phyloP scores from a whole-genome alignment of 306 rosid genomes.

The Cicer cuneatum region DNA sequence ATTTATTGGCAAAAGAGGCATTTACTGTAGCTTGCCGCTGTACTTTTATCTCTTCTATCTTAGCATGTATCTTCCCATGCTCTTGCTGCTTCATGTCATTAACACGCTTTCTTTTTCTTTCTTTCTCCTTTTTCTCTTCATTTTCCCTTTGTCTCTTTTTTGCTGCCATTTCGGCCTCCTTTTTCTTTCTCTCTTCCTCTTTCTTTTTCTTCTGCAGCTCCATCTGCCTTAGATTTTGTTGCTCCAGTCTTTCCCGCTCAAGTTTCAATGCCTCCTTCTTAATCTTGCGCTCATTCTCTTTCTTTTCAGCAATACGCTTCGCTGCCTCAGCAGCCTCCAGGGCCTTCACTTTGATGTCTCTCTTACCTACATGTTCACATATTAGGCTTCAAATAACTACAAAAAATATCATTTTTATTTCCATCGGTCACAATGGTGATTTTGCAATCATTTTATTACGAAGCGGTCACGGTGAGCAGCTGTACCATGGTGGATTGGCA shows the following conservation, averaged over 20 bases:
- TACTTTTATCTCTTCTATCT: constrained; percentile 58
- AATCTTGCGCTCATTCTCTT: constrained; percentile 87
- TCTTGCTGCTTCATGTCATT: constrained; percentile 73
- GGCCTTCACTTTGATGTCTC: constrained; percentile 86
- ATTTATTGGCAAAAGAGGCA: constrained; percentile 27
- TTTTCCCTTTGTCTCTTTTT: constrained; percentile 91
- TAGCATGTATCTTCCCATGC: constrained; percentile 57
- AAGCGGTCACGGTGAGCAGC: neutral
- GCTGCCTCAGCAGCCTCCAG: constrained; percentile 90
- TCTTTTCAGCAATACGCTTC: constrained; percentile 79
- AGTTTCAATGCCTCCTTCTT: constrained; percentile 80
- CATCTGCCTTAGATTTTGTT: constrained; percentile 62
- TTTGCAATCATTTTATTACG: neutral
- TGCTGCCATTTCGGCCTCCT: constrained; percentile 70
- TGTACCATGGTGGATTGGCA: neutral
- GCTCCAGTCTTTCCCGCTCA: constrained; percentile 71
- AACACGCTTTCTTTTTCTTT: constrained; percentile 72
- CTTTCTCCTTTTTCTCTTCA: constrained; percentile 78
- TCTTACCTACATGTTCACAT: constrained; percentile 68
- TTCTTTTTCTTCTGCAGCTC: constrained; percentile 74
- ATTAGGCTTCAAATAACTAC: constrained; percentile 19
- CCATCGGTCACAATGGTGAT: neutral
- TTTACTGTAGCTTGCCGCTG: constrained; percentile 59
- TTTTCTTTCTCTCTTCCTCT: constrained; percentile 79
- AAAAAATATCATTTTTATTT: neutral